These are phyloP conservation scores for Tephrocybe sp. DNA, from an alignment of 768 basidiomycete genomes.

Conservation along the genomic window DNA sequence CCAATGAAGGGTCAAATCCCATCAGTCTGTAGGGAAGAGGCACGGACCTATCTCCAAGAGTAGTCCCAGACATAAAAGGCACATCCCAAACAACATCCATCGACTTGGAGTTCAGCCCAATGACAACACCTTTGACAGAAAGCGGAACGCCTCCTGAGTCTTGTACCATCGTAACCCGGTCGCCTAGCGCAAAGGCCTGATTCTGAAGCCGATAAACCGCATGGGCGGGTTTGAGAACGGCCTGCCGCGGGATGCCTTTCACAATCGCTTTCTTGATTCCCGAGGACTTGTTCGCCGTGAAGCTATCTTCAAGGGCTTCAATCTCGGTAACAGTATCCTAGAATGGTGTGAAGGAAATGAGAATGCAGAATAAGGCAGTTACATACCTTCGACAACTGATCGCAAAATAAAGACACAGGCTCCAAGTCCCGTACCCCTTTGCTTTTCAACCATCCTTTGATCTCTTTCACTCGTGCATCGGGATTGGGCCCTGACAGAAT, in stretches of 20 bases:
- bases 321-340: constrained; percentile 80
- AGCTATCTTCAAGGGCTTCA: constrained; percentile 69
- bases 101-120: constrained; percentile 80
- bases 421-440: constrained; percentile 91
- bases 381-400: constrained; percentile 82
- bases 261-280: constrained; percentile 91
- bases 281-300: constrained; percentile 58
- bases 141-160: constrained; percentile 93
- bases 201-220: constrained; percentile 86
- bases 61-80: constrained; percentile 90
- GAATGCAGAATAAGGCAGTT: not conserved
- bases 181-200: constrained; percentile 84
- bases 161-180: constrained; percentile 94
- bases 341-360: not conserved
- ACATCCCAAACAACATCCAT: constrained; percentile 98
- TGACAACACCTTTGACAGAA: constrained; percentile 88
- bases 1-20: not conserved
- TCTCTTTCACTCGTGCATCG: constrained; percentile 70
- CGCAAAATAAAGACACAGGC: constrained; percentile 87
- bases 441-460: constrained; percentile 81
- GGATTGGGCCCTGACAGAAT: constrained; percentile 54
- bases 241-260: constrained; percentile 89
- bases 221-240: constrained; percentile 90
- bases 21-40: not conserved
- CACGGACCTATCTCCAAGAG: constrained; percentile 73